Evolutionary conservation across 2,329 filamentous ascomycete genomes (phyloP).

Genomic region (Epichloe gansuensis): DNA sequence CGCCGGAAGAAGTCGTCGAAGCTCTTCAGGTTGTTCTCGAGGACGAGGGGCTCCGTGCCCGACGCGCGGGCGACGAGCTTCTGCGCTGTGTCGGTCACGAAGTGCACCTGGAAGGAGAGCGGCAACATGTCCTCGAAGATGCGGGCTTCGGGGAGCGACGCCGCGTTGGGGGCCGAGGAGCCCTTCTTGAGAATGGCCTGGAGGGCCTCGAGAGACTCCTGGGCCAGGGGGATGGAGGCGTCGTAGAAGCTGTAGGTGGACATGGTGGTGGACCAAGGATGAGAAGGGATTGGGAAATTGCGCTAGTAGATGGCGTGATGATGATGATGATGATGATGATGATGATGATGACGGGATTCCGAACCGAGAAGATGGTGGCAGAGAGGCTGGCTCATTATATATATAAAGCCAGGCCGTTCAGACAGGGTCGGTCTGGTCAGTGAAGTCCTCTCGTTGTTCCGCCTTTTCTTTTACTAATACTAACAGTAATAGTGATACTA

Average conservation of each 20-base stretch:
- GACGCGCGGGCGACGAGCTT: conserved; percentile 22
- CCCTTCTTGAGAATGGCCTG: conserved; percentile 24
- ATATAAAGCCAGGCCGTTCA: too few species aligned
- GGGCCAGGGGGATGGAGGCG: conserved; percentile 19
- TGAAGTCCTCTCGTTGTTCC: too few species aligned
- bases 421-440: too few species aligned
- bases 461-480: background rate
- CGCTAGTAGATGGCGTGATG: background rate
- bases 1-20: conserved; percentile 22
- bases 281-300: background rate
- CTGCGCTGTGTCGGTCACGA: conserved; percentile 17
- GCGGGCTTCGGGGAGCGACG: conserved; percentile 19
- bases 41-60: conserved; percentile 17
- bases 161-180: conserved; percentile 19
- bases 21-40: conserved; percentile 18
- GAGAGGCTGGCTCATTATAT: too few species aligned
- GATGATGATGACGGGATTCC: background rate
- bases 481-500: background rate
- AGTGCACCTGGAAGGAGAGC: conserved; percentile 27
- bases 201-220: conserved; percentile 20
- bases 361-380: too few species aligned
- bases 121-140: conserved; percentile 31
- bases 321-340: background rate
- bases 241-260: conserved; percentile 29
- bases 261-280: conserved; percentile 15